These are phyloP conservation scores for Fusarium newnesense DNA, from an alignment of 2,329 filamentous ascomycete genomes.

Conservation along the genomic window DNA sequence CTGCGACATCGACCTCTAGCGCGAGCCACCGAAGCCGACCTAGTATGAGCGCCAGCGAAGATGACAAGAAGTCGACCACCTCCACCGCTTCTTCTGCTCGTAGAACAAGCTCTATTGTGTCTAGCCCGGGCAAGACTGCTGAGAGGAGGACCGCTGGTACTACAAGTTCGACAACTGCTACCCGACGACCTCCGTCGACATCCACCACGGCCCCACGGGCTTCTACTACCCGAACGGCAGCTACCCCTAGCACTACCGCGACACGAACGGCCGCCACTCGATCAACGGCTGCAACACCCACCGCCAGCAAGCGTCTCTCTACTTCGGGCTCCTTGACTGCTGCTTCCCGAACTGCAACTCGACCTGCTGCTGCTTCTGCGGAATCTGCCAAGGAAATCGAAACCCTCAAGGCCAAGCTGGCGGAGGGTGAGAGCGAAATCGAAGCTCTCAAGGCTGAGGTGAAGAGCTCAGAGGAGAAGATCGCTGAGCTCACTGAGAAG, in stretches of 20 bases:
- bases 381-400: slow-evolving; percentile 66
- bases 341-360: slow-evolving; percentile 51
- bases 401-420: slow-evolving; percentile 68
- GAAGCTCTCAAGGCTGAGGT: slow-evolving; percentile 67
- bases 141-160: slow-evolving; percentile 52
- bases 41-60: slow-evolving; percentile 61
- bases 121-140: slow-evolving; percentile 50
- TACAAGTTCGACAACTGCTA: slow-evolving; percentile 45
- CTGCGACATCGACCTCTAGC: slow-evolving; percentile 51
- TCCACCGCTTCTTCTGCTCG: slow-evolving; percentile 52
- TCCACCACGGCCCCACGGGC: slow-evolving; percentile 51
- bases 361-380: slow-evolving; percentile 54
- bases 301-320: slow-evolving; percentile 66
- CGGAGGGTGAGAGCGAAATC: slow-evolving; percentile 67
- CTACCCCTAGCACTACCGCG: slow-evolving; percentile 14
- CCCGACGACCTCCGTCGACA: slow-evolving; percentile 49
- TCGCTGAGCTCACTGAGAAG: slow-evolving; percentile 64
- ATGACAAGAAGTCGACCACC: slow-evolving; percentile 58
- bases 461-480: slow-evolving; percentile 64
- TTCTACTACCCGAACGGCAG: slow-evolving; percentile 44
- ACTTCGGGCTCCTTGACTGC: slow-evolving; percentile 55
- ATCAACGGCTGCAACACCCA: slow-evolving; percentile 53
- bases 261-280: slow-evolving; percentile 47
- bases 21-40: slow-evolving; percentile 59
- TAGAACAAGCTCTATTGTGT: slow-evolving; percentile 57